Percentiles rank a stretch among this genome's conserved stretches.
Conservation (phyloP, 305 asterid species). For the Galium porrigens region DNA sequence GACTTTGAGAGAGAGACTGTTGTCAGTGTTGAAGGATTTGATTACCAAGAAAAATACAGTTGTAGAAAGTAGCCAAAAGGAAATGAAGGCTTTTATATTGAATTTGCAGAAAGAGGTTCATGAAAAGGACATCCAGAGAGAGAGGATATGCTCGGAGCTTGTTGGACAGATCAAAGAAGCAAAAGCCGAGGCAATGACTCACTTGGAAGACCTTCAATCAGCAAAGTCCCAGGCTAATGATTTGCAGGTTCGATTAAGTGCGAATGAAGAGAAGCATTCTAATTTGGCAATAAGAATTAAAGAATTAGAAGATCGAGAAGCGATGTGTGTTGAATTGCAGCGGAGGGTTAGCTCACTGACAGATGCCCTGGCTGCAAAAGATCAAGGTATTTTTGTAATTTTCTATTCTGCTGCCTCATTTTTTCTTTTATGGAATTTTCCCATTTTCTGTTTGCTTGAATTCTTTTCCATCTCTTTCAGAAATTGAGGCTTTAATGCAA, state of each 20-base stretch:
- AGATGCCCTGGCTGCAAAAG: constrained; percentile 63
- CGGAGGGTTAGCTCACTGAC: constrained; percentile 48
- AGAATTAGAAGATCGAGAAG: constrained; percentile 49
- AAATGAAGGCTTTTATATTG: constrained; percentile 53
- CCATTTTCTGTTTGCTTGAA: neutral
- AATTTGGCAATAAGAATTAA: constrained; percentile 39
- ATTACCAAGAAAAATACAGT: constrained; percentile 40
- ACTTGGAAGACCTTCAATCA: constrained; percentile 58
- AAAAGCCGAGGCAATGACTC: constrained; percentile 48
- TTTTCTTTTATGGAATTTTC: constrained; percentile 8
- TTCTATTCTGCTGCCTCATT: constrained; percentile 14
- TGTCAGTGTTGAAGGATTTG: constrained; percentile 42
- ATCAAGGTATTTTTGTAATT: constrained; percentile 49
- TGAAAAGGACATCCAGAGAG: constrained; percentile 78
- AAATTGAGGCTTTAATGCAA: constrained; percentile 70
- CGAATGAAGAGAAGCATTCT: constrained; percentile 42
- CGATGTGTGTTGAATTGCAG: constrained; percentile 32
- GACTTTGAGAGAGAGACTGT: constrained; percentile 36
- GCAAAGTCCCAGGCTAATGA: constrained; percentile 36
- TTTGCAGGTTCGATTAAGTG: constrained; percentile 38
- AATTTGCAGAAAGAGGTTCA: constrained; percentile 84
- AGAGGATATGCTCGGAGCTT: constrained; percentile 58
- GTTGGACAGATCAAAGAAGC: constrained; percentile 86
- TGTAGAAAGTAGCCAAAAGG: constrained; percentile 52
- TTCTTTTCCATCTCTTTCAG: constrained; percentile 32